Conservation (phyloP, 305 asterid genomes). For the Plantago coronopus region DNA sequence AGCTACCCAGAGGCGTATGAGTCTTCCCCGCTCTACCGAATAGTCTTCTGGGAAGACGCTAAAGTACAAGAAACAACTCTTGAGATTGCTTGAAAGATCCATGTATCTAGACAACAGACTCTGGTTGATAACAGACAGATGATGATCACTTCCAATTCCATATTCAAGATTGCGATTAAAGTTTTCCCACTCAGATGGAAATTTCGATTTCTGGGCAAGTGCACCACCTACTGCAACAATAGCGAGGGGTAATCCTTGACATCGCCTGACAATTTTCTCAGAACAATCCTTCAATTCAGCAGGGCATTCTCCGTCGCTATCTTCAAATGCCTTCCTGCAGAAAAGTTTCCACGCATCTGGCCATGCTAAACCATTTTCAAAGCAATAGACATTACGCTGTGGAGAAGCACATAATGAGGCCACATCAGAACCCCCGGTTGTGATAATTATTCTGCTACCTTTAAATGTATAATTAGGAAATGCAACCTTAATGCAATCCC, state of each 20-base stretch:
- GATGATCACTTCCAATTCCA: conserved; percentile 9
- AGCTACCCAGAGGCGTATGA: conserved; percentile 44
- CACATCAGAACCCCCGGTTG: conserved; percentile 18
- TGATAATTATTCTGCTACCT: conserved; percentile 31
- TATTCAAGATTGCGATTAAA: conserved; percentile 20
- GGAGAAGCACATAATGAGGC: conserved; percentile 20
- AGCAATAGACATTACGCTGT: not conserved
- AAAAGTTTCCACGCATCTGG: conserved; percentile 27
- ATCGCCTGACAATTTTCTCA: conserved; percentile 14
- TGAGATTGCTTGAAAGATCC: conserved; percentile 36
- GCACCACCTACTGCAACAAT: conserved; percentile 24
- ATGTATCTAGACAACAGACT: conserved; percentile 26
- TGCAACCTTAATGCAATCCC: conserved; percentile 21
- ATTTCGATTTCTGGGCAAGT: conserved; percentile 14
- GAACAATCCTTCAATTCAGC: conserved; percentile 26
- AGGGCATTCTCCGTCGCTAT: conserved; percentile 31
- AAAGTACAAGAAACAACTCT: conserved; percentile 40
- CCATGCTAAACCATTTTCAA: conserved; percentile 23
- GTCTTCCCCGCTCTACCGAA: conserved; percentile 33
- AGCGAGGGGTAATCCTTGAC: conserved; percentile 32
- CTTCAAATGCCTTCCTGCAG: conserved; percentile 34
- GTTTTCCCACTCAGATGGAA: conserved; percentile 21
- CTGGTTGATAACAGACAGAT: conserved; percentile 14
- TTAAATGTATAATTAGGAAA: conserved; percentile 15
- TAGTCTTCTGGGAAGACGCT: conserved; percentile 35